Conservation (phyloP, 495 filamentous ascomycete species). For the Xylaria telfairii region DNA sequence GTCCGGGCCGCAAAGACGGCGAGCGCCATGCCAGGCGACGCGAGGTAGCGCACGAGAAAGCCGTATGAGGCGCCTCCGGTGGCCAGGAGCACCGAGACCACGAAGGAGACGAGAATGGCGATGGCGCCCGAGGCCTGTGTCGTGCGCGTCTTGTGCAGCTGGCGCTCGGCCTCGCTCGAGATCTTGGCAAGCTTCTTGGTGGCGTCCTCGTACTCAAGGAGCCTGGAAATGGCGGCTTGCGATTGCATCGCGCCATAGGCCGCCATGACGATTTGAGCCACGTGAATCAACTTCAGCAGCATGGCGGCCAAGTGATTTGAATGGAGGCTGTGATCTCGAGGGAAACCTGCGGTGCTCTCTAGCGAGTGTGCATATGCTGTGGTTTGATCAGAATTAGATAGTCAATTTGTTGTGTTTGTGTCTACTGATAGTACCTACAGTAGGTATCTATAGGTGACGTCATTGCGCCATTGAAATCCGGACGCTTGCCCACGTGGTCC, state of each 20-base stretch:
- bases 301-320: background rate
- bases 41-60: constrained; percentile 17
- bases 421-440: too few relatives aligned
- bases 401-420: background rate
- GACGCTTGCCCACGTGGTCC: constrained; percentile 4
- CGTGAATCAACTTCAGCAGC: constrained; percentile 26
- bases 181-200: constrained; percentile 49
- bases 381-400: too few relatives aligned
- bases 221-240: constrained; percentile 50
- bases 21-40: constrained; percentile 10
- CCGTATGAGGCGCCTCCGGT: constrained; percentile 24
- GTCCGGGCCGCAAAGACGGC: constrained; percentile 25
- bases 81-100: constrained; percentile 26
- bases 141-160: constrained; percentile 49
- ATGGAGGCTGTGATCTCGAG: background rate
- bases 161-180: constrained; percentile 44
- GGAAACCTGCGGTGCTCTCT: background rate
- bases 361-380: background rate
- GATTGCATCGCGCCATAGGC: constrained; percentile 38
- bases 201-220: constrained; percentile 49
- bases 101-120: constrained; percentile 26
- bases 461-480: background rate
- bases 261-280: constrained; percentile 27
- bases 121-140: constrained; percentile 46
- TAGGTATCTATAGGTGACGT: constrained; percentile 2